Evolutionary conservation across 129 eudicot genomes (phyloP), one percentile per base, ranked within the genome.

Genomic region (Solidago caesia): DNA sequence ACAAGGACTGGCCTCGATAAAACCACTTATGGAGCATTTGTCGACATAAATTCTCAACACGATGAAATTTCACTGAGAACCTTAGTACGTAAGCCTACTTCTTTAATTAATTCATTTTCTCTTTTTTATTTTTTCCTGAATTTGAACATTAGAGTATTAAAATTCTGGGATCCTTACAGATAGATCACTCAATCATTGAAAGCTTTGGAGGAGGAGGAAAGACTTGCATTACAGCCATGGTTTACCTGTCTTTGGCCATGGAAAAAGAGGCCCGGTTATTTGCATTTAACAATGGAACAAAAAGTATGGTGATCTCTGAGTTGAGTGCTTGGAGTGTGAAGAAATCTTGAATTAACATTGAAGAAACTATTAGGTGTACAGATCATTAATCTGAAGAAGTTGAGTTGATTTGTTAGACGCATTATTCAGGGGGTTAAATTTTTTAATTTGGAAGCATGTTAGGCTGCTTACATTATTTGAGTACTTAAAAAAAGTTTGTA

Each of bases 171-270:
- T 65, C 52, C 57, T 62, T 75, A 71, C 96, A 90, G 96, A 77
- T 87, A 33, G 96, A 90, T 80, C 88, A 83, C 64, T 90, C 96
- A 7, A 84, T 90, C n/a, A n/a, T n/a, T n/a, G n/a, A n/a, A n/a
- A n/a, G n/a, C n/a, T n/a, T n/a, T n/a, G n/a, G 27, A 25, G 97
- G 87, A 14, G 92, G 79, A 64, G 97, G 97, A 56, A 84, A 69
- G 73, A 77, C 82, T 29, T 86, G 91, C 77, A 88, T 91, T 8
- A 86, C 92, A 33, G 81, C 97, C 10, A 81, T 95, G 53, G 97
- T 83, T 75, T 88, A 91, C 80, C 97, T 95, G 13, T 72, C 77
- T 25, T 42, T 84, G 74, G 97, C 97, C 14, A 81, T 81, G 29
- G 72, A 49, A 46, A 27, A 86, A 9, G 78, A 69, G 45, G 82